A percentile compares a stretch with the other conserved stretches of the same genome.
phyloP scores from a whole-genome alignment of 805 yeast genomes.

The Ogataea corticis region DNA sequence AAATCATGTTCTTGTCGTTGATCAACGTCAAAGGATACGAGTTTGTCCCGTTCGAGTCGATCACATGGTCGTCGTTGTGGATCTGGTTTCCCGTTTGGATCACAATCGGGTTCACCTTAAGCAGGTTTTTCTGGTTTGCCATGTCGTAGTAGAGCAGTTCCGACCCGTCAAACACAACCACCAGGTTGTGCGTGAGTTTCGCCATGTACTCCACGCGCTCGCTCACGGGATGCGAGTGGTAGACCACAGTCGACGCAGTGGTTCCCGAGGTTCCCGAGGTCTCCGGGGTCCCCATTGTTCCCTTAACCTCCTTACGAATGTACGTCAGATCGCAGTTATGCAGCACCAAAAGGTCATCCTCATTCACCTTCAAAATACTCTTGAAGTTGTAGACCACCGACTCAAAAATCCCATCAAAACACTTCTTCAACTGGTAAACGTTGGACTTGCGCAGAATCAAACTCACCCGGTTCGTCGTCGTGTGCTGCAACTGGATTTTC shows the following conservation, averaged over 20 bases:
- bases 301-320: constrained; percentile 22
- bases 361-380: constrained; percentile 28
- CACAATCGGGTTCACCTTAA: constrained; percentile 29
- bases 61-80: constrained; percentile 7
- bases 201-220: constrained; percentile 34
- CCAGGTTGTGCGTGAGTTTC: constrained; percentile 27
- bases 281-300: too few relatives aligned
- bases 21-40: constrained; percentile 53
- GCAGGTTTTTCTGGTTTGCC: constrained; percentile 24
- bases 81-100: constrained; percentile 36
- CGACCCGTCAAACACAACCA: constrained; percentile 36
- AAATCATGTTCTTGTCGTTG: constrained; percentile 46
- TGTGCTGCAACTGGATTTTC: constrained; percentile 24
- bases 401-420: constrained; percentile 25
- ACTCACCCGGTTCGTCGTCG: constrained; percentile 1
- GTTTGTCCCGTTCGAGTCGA: constrained; percentile 35
- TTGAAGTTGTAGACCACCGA: constrained; percentile 28
- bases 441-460: constrained; percentile 25
- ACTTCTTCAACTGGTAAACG: constrained; percentile 30
- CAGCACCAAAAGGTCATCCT: constrained; percentile 32
- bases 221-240: constrained; percentile 26
- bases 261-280: too few relatives aligned
- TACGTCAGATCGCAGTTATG: constrained; percentile 31
- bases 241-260: too few relatives aligned
- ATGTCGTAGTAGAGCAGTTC: constrained; percentile 34